phyloP scores from a whole-genome alignment of 306 rosid species.

The Pterocarpus macrocarpus region DNA sequence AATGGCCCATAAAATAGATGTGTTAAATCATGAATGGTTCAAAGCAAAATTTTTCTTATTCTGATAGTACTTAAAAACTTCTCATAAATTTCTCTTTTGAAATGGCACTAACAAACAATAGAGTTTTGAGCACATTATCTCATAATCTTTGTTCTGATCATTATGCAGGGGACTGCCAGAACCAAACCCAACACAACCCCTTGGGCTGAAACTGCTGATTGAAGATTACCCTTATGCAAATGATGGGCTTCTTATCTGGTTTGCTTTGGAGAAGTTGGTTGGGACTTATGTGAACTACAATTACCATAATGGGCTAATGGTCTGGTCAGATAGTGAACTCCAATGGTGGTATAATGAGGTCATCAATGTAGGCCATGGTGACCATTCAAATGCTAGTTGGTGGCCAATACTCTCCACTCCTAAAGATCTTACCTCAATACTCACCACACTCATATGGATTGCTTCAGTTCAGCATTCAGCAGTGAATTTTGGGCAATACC shows the following conservation, averaged over 20 bases:
- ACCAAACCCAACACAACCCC: slow-evolving; percentile 73
- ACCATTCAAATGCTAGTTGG: slow-evolving; percentile 72
- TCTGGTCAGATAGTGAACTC: slow-evolving; percentile 58
- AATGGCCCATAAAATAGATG: no score
- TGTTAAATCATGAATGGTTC: no score
- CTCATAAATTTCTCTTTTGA: neutral
- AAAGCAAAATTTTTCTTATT: no score
- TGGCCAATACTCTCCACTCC: slow-evolving; percentile 64
- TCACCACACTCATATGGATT: slow-evolving; percentile 52
- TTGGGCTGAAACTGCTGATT: slow-evolving; percentile 70
- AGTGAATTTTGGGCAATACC: slow-evolving; percentile 54
- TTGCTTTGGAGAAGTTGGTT: slow-evolving; percentile 73
- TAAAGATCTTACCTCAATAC: slow-evolving; percentile 37
- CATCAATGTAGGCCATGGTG: slow-evolving; percentile 72
- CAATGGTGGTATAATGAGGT: slow-evolving; percentile 78
- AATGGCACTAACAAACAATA: neutral
- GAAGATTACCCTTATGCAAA: slow-evolving; percentile 87
- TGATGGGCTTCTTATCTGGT: slow-evolving; percentile 84
- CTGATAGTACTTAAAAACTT: no score
- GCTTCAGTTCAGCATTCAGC: slow-evolving; percentile 57
- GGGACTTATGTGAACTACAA: slow-evolving; percentile 69
- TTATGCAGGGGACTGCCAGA: slow-evolving; percentile 74
- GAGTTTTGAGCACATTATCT: neutral
- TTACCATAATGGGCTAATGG: slow-evolving; percentile 51
- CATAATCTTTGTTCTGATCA: slow-evolving; percentile 3